Conservation (phyloP, 495 filamentous ascomycete species). For the Delitschia confertaspora region DNA sequence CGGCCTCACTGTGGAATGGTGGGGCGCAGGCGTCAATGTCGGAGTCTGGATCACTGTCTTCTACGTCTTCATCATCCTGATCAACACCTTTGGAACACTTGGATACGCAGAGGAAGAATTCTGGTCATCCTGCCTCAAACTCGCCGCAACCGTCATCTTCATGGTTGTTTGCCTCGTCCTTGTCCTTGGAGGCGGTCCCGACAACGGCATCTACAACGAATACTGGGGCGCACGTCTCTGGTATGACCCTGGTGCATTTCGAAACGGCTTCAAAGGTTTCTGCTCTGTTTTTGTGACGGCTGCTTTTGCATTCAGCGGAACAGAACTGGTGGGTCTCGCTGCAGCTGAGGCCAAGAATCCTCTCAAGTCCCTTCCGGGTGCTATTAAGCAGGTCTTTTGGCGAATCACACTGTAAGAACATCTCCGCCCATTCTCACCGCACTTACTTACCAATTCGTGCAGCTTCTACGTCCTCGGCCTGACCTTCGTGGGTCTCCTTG, state of each 20-base stretch:
- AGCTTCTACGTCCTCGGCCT: constrained; percentile 33
- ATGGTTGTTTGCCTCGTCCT: constrained; percentile 35
- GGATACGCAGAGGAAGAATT: constrained; percentile 51
- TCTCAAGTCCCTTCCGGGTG: constrained; percentile 39
- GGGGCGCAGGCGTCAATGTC: constrained; percentile 40
- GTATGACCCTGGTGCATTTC: constrained; percentile 52
- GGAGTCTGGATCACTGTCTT: constrained; percentile 44
- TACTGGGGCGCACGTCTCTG: constrained; percentile 42
- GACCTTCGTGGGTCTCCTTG: constrained; percentile 30
- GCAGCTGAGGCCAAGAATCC: constrained; percentile 42
- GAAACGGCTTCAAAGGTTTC: constrained; percentile 61
- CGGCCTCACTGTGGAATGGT: constrained; percentile 52
- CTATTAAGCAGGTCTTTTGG: constrained; percentile 42
- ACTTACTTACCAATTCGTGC: not conserved
- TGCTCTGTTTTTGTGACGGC: constrained; percentile 57
- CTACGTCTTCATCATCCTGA: constrained; percentile 37
- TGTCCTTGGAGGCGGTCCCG: constrained; percentile 29
- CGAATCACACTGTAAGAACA: constrained; percentile 40
- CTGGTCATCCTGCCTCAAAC: constrained; percentile 42
- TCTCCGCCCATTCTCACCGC: too few relatives aligned
- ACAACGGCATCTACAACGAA: constrained; percentile 34
- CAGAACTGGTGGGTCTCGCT: constrained; percentile 43
- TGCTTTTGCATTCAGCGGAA: constrained; percentile 59
- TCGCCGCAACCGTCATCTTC: constrained; percentile 40
- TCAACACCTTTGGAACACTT: constrained; percentile 42